These are phyloP conservation scores for Zygosaccharomyces lentus DNA, from an alignment of 805 yeast species.

Conservation along the genomic window DNA sequence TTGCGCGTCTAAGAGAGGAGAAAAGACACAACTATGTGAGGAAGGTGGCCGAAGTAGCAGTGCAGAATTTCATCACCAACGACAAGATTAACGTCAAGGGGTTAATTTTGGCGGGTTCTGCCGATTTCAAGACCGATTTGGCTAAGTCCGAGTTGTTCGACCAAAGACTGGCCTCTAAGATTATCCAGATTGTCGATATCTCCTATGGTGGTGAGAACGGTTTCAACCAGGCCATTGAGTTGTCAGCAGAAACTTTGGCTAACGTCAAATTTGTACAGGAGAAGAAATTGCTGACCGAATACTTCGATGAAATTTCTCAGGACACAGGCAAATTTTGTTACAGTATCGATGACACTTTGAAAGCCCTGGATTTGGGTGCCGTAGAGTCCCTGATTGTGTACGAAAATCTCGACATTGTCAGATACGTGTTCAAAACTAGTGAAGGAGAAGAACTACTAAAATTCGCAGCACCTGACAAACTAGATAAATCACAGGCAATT, in stretches of 20 bases:
- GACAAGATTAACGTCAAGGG: constrained; percentile 96
- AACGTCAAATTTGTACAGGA: constrained; percentile 98
- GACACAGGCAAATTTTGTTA: constrained; percentile 97
- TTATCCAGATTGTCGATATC: constrained; percentile 90
- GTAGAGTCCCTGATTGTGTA: constrained; percentile 88
- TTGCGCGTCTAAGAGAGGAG: constrained; percentile 97
- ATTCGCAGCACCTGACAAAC: constrained; percentile 66
- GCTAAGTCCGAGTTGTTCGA: constrained; percentile 92
- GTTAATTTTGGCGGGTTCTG: constrained; percentile 95
- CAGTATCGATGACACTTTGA: constrained; percentile 93
- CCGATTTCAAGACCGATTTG: constrained; percentile 96
- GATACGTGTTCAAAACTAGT: constrained; percentile 78
- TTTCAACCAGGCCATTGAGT: constrained; percentile 97
- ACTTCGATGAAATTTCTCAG: constrained; percentile 96
- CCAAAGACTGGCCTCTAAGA: constrained; percentile 77
- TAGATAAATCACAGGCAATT: constrained; percentile 68
- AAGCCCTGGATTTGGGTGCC: constrained; percentile 95
- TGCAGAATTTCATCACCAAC: constrained; percentile 89
- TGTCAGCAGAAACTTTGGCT: constrained; percentile 93
- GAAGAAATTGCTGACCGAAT: constrained; percentile 85
- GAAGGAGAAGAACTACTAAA: constrained; percentile 76
- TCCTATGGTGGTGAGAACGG: constrained; percentile 99
- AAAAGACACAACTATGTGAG: constrained; percentile 98
- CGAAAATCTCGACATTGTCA: constrained; percentile 81
- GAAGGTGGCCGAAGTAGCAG: constrained; percentile 97